These are phyloP conservation scores for Astragalus membranaceus DNA, from an alignment of 306 rosid genomes.

Conservation along the genomic window DNA sequence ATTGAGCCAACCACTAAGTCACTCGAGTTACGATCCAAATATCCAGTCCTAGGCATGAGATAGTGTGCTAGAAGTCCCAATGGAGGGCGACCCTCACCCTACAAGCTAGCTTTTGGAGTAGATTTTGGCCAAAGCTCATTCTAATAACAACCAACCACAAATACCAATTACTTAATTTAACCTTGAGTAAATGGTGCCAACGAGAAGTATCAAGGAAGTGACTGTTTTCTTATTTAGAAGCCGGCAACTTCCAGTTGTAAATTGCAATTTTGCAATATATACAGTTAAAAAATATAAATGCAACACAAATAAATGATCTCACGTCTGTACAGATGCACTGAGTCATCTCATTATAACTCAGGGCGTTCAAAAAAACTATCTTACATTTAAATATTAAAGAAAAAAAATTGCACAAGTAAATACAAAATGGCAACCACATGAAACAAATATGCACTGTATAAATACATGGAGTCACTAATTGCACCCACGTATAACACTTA, in stretches of 20 bases:
- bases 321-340: slow-evolving; percentile 36
- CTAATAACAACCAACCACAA: background rate
- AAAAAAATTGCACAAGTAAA: slow-evolving; percentile 19
- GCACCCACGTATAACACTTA: slow-evolving; percentile 39
- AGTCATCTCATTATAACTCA: slow-evolving; percentile 32
- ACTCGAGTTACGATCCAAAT: too few species aligned
- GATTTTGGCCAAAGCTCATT: too few species aligned
- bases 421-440: slow-evolving; percentile 32
- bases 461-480: slow-evolving; percentile 30
- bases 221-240: background rate
- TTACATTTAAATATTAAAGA: slow-evolving; percentile 12
- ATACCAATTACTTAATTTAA: background rate
- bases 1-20: too few species aligned
- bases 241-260: background rate
- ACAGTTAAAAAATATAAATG: slow-evolving; percentile 5
- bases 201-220: background rate
- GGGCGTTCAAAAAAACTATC: slow-evolving; percentile 20
- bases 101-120: too few species aligned
- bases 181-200: background rate
- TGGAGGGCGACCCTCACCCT: too few species aligned
- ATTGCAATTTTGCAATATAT: background rate
- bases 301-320: slow-evolving; percentile 20
- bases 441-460: slow-evolving; percentile 45
- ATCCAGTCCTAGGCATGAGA: too few species aligned
- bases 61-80: too few species aligned